phyloP scores from a whole-genome alignment of 1,284 basidiomycete species.

The Tilletia setariae region DNA sequence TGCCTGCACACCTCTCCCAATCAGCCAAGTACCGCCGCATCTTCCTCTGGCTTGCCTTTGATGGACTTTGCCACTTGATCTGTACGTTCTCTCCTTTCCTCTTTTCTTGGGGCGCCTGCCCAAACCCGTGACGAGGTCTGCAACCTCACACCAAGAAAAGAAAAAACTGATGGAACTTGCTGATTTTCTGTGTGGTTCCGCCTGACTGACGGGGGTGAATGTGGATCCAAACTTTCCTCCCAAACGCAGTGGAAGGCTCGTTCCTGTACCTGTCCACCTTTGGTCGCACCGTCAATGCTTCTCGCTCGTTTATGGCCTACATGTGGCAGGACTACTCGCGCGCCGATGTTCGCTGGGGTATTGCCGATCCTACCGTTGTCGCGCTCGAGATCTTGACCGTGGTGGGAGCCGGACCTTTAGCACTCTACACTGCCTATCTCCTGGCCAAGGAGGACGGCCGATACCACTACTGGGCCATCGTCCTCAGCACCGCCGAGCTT shows the following conservation, averaged over 20 bases:
- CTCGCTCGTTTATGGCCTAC: conserved; percentile 34
- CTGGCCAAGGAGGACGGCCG: conserved; percentile 25
- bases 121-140: too few species aligned
- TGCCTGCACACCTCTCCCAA: not conserved
- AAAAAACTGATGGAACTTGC: too few species aligned
- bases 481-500: conserved; percentile 41
- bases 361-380: conserved; percentile 38
- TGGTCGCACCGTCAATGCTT: conserved; percentile 34
- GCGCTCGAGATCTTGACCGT: conserved; percentile 46
- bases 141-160: too few species aligned
- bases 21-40: conserved; percentile 26
- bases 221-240: not conserved
- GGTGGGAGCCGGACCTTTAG: conserved; percentile 39
- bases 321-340: conserved; percentile 48
- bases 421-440: conserved; percentile 38
- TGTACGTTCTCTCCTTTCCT: conserved; percentile 13
- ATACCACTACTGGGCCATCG: conserved; percentile 46
- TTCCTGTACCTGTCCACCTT: conserved; percentile 42
- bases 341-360: conserved; percentile 44
- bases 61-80: conserved; percentile 40
- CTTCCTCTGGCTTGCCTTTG: conserved; percentile 48
- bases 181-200: too few species aligned
- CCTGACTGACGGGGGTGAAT: too few species aligned
- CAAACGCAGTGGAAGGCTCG: conserved; percentile 33
- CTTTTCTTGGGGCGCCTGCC: too few species aligned